Conservation (phyloP, 805 yeast genomes). For the Yarrowia sp. region DNA sequence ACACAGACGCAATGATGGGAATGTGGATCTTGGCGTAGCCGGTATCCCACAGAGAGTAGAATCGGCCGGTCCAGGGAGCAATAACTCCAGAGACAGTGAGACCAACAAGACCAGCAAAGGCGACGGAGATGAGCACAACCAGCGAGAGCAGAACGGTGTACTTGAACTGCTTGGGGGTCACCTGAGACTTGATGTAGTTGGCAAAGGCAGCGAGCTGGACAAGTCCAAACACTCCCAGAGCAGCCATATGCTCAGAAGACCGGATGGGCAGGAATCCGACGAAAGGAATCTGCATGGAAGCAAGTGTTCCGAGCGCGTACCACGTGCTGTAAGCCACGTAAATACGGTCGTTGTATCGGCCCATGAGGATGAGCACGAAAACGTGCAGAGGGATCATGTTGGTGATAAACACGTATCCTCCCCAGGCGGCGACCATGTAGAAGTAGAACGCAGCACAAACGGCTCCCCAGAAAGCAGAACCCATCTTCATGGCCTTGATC, state of each 20-base stretch:
- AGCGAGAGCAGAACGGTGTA: slow-evolving; percentile 51
- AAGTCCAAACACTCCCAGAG: slow-evolving; percentile 94
- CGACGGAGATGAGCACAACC: slow-evolving; percentile 54
- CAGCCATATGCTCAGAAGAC: slow-evolving; percentile 97
- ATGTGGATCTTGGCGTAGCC: slow-evolving; percentile 96
- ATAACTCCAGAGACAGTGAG: slow-evolving; percentile 89
- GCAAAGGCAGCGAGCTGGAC: slow-evolving; percentile 88
- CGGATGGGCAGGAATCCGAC: slow-evolving; percentile 96
- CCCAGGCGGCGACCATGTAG: slow-evolving; percentile 99
- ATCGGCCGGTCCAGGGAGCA: slow-evolving; percentile 99
- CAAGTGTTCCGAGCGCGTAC: slow-evolving; percentile 96
- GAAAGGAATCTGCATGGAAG: slow-evolving; percentile 98
- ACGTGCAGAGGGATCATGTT: slow-evolving; percentile 95
- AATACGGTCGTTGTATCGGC: slow-evolving; percentile 78
- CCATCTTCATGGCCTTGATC: slow-evolving; percentile 91
- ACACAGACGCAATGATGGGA: slow-evolving; percentile 97
- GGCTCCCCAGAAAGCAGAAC: slow-evolving; percentile 81
- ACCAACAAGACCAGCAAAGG: slow-evolving; percentile 67
- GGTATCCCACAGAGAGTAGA: slow-evolving; percentile 97
- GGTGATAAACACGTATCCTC: slow-evolving; percentile 98
- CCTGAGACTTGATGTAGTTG: slow-evolving; percentile 69
- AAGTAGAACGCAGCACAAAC: slow-evolving; percentile 86
- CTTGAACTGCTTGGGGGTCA: slow-evolving; percentile 71
- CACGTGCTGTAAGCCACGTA: slow-evolving; percentile 93
- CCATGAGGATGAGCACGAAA: slow-evolving; percentile 87